Conservation (phyloP, 176 grass and related monocot genomes). For the Musa schizocarpa region DNA sequence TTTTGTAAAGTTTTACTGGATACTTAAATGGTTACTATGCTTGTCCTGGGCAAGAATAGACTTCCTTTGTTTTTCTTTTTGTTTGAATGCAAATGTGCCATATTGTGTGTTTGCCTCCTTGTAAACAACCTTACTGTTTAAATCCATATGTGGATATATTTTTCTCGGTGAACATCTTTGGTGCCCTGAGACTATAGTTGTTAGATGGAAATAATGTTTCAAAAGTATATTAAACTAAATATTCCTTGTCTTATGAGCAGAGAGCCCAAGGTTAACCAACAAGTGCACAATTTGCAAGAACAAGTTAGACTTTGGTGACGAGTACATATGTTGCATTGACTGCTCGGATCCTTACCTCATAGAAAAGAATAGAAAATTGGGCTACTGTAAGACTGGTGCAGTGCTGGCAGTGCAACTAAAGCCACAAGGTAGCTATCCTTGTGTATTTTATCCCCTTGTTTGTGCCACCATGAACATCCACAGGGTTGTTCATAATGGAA, state of each 20-base stretch:
- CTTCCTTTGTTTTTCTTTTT: no score
- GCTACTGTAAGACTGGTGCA: constrained; percentile 54
- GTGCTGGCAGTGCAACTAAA: constrained; percentile 54
- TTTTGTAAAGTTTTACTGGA: no score
- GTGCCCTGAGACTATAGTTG: neutral
- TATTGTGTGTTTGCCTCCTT: no score
- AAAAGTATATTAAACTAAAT: neutral
- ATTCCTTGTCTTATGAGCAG: constrained; percentile 33
- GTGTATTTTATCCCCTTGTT: constrained; percentile 9
- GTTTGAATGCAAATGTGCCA: no score
- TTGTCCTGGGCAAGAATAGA: no score
- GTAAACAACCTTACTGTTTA: no score
- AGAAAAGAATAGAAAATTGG: constrained; percentile 43
- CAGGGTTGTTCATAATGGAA: neutral
- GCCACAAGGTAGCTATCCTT: constrained; percentile 36
- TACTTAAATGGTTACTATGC: no score
- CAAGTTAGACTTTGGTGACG: constrained; percentile 71
- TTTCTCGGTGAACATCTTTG: constrained; percentile 5
- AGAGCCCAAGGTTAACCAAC: constrained; percentile 46
- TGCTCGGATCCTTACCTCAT: constrained; percentile 61
- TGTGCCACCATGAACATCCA: neutral
- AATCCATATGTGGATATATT: no score
- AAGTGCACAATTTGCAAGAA: constrained; percentile 56
- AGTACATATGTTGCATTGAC: constrained; percentile 75
- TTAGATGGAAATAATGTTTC: neutral